phyloP scores from a whole-genome alignment of 495 filamentous ascomycete species.

The Neurospora sp. region DNA sequence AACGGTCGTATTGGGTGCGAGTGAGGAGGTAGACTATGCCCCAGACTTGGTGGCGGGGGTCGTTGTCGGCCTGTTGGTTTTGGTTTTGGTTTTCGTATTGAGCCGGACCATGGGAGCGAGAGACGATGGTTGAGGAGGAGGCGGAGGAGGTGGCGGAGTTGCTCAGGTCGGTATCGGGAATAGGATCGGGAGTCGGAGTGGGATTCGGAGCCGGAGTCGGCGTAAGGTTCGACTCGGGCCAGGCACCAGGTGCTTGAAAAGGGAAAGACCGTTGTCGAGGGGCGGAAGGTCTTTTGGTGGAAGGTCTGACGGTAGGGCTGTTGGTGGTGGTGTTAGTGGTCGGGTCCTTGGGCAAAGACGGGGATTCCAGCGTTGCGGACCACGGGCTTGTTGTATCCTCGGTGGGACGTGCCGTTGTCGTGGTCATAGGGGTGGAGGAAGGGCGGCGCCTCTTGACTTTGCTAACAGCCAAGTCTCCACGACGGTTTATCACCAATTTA shows the following conservation, averaged over 20 bases:
- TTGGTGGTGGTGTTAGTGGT: not conserved
- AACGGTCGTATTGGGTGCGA: slow-evolving; percentile 22
- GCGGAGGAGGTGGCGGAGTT: not conserved
- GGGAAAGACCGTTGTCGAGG: not conserved
- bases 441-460: not conserved
- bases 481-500: not conserved
- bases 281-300: not conserved
- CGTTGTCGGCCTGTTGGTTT: not conserved
- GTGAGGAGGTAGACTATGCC: slow-evolving; percentile 30
- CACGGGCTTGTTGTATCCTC: not conserved
- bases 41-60: slow-evolving; percentile 18
- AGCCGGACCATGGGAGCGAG: not conserved
- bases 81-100: not conserved
- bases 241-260: not conserved
- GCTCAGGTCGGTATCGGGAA: not conserved
- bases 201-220: not conserved
- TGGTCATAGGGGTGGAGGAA: not conserved
- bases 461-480: not conserved
- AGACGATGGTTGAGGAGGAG: not conserved
- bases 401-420: not conserved
- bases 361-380: not conserved
- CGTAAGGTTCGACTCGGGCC: not conserved
- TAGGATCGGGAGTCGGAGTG: not conserved
- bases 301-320: not conserved
- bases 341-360: not conserved